phyloP scores from a whole-genome alignment of 345 rosid genomes.

The Litchi chinensis region DNA sequence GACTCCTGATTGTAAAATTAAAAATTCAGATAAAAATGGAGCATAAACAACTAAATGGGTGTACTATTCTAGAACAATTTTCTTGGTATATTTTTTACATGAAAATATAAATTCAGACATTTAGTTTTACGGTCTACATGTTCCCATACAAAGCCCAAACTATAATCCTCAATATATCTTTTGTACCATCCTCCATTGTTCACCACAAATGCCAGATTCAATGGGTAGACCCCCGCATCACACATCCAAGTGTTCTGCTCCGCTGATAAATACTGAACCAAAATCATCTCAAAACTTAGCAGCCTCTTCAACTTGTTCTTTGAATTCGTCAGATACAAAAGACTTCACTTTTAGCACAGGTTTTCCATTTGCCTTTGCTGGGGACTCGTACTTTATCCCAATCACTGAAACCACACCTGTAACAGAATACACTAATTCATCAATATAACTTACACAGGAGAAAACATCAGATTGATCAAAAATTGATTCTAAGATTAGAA shows the following conservation, averaged over 20 bases:
- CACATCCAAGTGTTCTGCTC: not conserved
- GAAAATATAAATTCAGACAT: not conserved
- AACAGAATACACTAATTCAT: constrained; percentile 9
- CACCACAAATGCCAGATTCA: not conserved
- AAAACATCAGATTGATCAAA: not conserved
- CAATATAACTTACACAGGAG: not conserved
- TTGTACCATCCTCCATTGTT: not conserved
- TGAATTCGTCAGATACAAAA: constrained; percentile 67
- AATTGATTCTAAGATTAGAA: too few relatives aligned
- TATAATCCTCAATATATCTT: not conserved
- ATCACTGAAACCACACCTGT: constrained; percentile 84
- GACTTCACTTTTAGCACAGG: constrained; percentile 70
- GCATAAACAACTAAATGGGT: not conserved
- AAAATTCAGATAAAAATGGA: too few relatives aligned
- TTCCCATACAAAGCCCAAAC: not conserved
- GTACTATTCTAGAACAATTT: too few relatives aligned
- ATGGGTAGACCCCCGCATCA: not conserved
- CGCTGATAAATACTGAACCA: not conserved
- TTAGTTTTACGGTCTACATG: not conserved
- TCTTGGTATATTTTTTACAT: not conserved
- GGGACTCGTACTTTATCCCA: constrained; percentile 74
- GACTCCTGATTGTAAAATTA: too few relatives aligned
- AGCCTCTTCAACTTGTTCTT: constrained; percentile 58
- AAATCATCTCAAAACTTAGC: constrained; percentile 46
- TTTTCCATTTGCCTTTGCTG: constrained; percentile 38